Conservation (phyloP, 2,329 filamentous ascomycete species). For the Aspergillus novofumigatus region DNA sequence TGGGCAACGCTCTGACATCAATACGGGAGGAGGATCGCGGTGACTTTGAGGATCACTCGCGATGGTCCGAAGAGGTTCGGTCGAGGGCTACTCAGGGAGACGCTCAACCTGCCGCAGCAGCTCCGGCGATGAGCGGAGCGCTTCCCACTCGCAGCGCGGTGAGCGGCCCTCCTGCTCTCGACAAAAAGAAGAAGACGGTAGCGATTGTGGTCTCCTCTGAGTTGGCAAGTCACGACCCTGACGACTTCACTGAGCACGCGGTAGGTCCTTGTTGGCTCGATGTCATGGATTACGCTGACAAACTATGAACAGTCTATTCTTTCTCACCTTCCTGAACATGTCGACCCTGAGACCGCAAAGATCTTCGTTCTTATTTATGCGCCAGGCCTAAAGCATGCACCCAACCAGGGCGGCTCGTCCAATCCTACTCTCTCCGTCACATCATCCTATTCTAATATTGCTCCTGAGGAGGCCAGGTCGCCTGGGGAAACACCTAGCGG, state of each 20-base stretch:
- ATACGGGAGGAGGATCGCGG: slow-evolving; percentile 80
- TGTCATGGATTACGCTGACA: slow-evolving; percentile 5
- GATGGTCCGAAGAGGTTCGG: slow-evolving; percentile 88
- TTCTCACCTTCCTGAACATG: slow-evolving; percentile 76
- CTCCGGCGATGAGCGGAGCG: slow-evolving; percentile 27
- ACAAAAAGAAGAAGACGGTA: slow-evolving; percentile 68
- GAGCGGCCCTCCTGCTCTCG: slow-evolving; percentile 23
- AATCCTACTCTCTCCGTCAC: slow-evolving; percentile 60
- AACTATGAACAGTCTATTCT: slow-evolving; percentile 64
- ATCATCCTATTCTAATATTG: slow-evolving; percentile 88
- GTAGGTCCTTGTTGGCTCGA: slow-evolving; percentile 51
- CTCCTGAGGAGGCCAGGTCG: slow-evolving; percentile 58
- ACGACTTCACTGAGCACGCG: slow-evolving; percentile 66
- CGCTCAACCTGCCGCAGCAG: slow-evolving; percentile 18
- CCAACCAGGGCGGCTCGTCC: slow-evolving; percentile 38
- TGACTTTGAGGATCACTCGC: slow-evolving; percentile 78
- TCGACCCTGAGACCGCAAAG: slow-evolving; percentile 68
- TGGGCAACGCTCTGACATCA: slow-evolving; percentile 76
- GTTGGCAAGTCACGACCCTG: slow-evolving; percentile 54
- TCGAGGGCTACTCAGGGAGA: slow-evolving; percentile 48
- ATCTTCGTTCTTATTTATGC: slow-evolving; percentile 89
- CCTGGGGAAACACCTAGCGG: slow-evolving; percentile 45
- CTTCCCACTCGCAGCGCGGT: slow-evolving; percentile 31
- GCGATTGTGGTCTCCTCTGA: slow-evolving; percentile 85
- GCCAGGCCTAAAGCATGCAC: slow-evolving; percentile 66